Evolutionary conservation across 1,284 basidiomycete genomes (phyloP).

Genomic region (Papiliotrema laurentii): DNA sequence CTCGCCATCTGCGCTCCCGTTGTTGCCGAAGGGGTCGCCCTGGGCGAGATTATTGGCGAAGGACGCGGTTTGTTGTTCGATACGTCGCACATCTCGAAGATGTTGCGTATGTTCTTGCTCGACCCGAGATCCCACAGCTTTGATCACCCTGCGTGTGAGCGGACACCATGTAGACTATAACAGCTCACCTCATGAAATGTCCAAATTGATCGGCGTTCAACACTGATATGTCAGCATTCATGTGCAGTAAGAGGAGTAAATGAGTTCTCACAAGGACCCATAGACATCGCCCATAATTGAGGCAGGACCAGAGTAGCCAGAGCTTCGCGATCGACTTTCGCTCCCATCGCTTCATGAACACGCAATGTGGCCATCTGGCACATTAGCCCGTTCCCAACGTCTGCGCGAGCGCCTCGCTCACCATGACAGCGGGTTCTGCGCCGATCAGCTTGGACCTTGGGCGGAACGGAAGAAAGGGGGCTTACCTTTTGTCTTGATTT

Average conservation of each 20-base stretch:
- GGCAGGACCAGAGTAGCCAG: conserved; percentile 89
- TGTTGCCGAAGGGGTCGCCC: conserved; percentile 21
- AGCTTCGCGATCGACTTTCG: conserved; percentile 90
- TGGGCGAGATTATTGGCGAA: conserved; percentile 18
- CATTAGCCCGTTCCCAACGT: background rate
- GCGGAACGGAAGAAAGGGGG: background rate
- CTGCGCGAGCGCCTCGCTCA: conserved; percentile 38
- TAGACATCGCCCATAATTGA: conserved; percentile 93
- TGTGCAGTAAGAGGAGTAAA: background rate
- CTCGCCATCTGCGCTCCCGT: conserved; percentile 28
- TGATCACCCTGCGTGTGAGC: conserved; percentile 34
- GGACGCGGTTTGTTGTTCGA: conserved; percentile 40
- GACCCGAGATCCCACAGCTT: conserved; percentile 43
- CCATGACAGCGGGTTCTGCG: conserved; percentile 79
- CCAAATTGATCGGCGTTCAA: conserved; percentile 87
- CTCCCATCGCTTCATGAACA: conserved; percentile 94
- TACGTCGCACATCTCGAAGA: conserved; percentile 44
- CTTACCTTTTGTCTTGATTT: conserved; percentile 79
- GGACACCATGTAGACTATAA: background rate
- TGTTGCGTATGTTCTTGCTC: conserved; percentile 48
- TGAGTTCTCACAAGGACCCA: conserved; percentile 79
- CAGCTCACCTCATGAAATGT: conserved; percentile 72
- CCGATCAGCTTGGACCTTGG: conserved; percentile 5
- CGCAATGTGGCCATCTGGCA: conserved; percentile 79
- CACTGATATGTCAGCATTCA: conserved; percentile 51